These are phyloP conservation scores for Penicillium sp. DNA, from an alignment of 2,329 filamentous ascomycete genomes.

Conservation along the genomic window DNA sequence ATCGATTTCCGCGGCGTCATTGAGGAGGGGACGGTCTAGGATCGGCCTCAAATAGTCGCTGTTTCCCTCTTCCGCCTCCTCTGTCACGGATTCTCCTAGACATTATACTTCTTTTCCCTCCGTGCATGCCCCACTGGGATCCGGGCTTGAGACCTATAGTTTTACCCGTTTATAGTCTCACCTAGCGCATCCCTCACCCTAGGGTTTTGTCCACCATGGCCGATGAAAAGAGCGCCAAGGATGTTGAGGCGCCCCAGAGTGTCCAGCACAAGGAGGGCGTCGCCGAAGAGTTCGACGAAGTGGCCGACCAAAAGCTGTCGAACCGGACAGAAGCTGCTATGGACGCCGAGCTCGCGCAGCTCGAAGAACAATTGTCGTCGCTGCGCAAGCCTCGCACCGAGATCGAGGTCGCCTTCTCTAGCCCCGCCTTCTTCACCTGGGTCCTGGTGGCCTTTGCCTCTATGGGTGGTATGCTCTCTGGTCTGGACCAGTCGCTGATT, in stretches of 20 bases:
- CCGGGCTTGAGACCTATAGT: background rate
- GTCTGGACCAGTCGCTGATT: conserved; percentile 69
- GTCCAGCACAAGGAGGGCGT: conserved; percentile 24
- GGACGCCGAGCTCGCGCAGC: conserved; percentile 28
- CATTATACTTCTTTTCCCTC: background rate
- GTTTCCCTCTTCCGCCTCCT: conserved; percentile 8
- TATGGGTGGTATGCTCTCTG: conserved; percentile 68
- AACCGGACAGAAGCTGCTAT: conserved; percentile 29
- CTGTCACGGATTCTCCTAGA: conserved; percentile 1
- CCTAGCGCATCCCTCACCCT: background rate
- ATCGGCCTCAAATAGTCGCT: conserved; percentile 20
- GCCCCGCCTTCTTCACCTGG: conserved; percentile 64
- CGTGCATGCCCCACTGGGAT: background rate
- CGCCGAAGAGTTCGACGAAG: conserved; percentile 26
- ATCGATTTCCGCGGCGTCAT: conserved; percentile 12
- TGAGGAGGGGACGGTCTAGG: background rate
- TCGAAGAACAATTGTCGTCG: conserved; percentile 27
- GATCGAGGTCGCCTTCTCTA: conserved; percentile 54
- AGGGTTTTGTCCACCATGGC: conserved; percentile 12
- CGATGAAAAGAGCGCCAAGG: conserved; percentile 27
- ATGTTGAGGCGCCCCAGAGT: conserved; percentile 24
- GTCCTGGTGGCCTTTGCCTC: conserved; percentile 66
- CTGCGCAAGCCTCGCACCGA: conserved; percentile 31
- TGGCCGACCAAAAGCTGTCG: conserved; percentile 23
- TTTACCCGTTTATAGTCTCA: background rate